These are phyloP conservation scores for Erysimum cheiranthoides DNA, from an alignment of 345 rosid species.

Conservation along the genomic window DNA sequence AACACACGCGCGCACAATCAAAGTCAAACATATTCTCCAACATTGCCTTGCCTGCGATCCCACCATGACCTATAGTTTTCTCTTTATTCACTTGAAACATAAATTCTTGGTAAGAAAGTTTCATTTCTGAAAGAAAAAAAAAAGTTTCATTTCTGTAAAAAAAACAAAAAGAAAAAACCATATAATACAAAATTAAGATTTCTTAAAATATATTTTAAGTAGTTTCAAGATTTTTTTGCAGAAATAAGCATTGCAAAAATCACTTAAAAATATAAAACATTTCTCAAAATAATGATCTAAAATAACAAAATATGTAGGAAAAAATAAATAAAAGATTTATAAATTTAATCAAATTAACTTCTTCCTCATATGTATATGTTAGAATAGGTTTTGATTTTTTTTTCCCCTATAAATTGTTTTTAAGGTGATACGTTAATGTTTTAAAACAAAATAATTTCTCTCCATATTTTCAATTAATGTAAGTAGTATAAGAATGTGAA, in stretches of 20 bases:
- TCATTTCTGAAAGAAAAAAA: neutral
- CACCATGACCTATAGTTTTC: conserved; percentile 17
- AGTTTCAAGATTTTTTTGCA: too few species aligned
- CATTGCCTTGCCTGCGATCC: conserved; percentile 11
- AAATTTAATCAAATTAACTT: neutral
- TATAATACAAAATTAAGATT: neutral
- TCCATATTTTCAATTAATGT: neutral
- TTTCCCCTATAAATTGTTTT: neutral
- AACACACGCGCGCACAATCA: conserved; percentile 44
- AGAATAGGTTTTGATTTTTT: neutral
- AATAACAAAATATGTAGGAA: too few species aligned
- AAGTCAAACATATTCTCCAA: conserved; percentile 38
- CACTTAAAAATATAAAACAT: too few species aligned
- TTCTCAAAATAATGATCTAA: too few species aligned
- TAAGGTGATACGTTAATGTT: neutral
- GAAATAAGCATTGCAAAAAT: too few species aligned
- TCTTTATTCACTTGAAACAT: conserved; percentile 18
- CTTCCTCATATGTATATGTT: neutral
- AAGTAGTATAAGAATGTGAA: too few species aligned
- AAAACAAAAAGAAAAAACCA: neutral
- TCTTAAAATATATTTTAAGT: neutral
- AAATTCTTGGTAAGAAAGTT: neutral
- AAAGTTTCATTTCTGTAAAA: neutral
- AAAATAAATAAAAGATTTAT: neutral
- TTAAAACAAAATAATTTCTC: neutral